phyloP scores from a whole-genome alignment of 1,284 basidiomycete species.

The Papiliotrema nemorosa region DNA sequence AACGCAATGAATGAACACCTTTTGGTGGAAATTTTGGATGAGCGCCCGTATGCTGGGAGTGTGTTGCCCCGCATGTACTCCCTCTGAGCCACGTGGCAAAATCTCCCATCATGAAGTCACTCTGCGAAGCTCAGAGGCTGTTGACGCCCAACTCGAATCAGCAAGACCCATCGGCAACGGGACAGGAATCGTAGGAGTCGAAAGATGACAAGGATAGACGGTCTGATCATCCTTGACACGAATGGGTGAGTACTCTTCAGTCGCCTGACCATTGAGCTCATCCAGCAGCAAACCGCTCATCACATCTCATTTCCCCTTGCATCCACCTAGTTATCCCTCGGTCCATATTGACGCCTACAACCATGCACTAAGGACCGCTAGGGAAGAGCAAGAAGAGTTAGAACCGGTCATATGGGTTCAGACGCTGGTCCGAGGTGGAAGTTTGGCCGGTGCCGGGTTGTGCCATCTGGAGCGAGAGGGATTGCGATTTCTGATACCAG shows the following conservation, averaged over 20 bases:
- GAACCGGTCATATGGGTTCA: conserved; percentile 46
- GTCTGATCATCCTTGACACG: conserved; percentile 80
- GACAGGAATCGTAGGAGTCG: too few relatives aligned
- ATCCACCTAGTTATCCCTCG: conserved; percentile 71
- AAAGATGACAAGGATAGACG: conserved; percentile 62
- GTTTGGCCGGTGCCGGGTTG: conserved; percentile 34
- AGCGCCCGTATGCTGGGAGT: not conserved
- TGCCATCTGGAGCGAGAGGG: conserved; percentile 71
- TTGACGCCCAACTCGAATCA: too few relatives aligned
- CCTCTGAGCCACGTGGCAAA: too few relatives aligned
- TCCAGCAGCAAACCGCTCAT: conserved; percentile 71
- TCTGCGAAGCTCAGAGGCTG: too few relatives aligned
- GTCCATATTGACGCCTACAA: conserved; percentile 83
- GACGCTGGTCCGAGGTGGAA: conserved; percentile 24
- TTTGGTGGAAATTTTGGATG: conserved; percentile 4
- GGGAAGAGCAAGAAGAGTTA: conserved; percentile 12
- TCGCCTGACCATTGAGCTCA: not conserved
- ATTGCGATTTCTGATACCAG: conserved; percentile 71
- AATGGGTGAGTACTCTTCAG: conserved; percentile 59
- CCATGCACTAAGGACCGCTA: conserved; percentile 60
- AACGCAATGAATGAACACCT: not conserved
- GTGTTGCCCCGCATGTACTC: too few relatives aligned
- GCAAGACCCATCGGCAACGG: too few relatives aligned
- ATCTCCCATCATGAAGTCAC: too few relatives aligned
- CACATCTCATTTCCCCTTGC: conserved; percentile 82